Evolutionary conservation across 2,329 filamentous ascomycete genomes (phyloP).

Genomic region (Colletotrichum lini): DNA sequence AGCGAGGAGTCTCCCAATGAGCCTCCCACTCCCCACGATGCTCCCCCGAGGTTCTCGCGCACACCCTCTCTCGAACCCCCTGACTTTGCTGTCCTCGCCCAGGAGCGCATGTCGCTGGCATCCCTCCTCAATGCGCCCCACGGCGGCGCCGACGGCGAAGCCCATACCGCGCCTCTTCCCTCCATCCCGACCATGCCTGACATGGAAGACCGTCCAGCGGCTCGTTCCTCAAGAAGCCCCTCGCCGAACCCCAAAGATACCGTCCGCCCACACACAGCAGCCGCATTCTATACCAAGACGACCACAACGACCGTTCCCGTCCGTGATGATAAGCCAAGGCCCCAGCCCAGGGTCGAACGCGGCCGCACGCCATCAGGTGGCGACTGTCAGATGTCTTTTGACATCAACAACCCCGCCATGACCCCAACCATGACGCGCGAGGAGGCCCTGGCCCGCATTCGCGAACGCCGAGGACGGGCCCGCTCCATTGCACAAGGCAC

Average conservation of each 20-base stretch:
- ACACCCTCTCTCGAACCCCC: constrained; percentile 76
- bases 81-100: constrained; percentile 67
- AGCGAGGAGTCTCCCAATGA: constrained; percentile 44
- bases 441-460: constrained; percentile 81
- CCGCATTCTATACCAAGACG: constrained; percentile 63
- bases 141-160: constrained; percentile 51
- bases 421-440: constrained; percentile 80
- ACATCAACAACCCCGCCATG: constrained; percentile 70
- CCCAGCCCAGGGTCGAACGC: constrained; percentile 59
- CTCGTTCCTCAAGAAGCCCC: constrained; percentile 23
- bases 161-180: constrained; percentile 52
- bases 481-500: constrained; percentile 76
- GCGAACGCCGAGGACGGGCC: constrained; percentile 79
- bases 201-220: constrained; percentile 34
- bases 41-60: constrained; percentile 63
- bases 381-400: constrained; percentile 61
- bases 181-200: constrained; percentile 61
- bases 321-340: constrained; percentile 57
- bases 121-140: constrained; percentile 73
- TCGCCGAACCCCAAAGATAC: constrained; percentile 22
- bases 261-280: constrained; percentile 61
- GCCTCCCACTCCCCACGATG: constrained; percentile 52
- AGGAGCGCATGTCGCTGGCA: constrained; percentile 70
- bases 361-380: constrained; percentile 61
- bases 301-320: constrained; percentile 68